Evolutionary conservation across 306 rosid genomes (phyloP), one percentile per base, ranked within the genome.

Genomic region (Canavalia gladiata): DNA sequence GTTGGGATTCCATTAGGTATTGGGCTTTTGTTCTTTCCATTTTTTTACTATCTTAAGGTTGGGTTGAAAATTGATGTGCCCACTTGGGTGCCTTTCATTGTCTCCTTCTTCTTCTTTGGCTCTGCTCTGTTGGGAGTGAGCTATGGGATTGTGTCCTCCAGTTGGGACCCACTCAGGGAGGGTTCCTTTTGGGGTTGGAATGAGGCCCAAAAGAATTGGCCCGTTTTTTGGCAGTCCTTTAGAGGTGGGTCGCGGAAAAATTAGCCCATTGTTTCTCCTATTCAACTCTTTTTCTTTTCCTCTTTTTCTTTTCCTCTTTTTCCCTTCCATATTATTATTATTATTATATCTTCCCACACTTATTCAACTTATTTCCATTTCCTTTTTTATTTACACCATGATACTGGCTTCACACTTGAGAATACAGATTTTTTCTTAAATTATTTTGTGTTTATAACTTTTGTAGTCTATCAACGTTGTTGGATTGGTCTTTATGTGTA

Each of bases 121-220:
- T 89, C 99, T 41, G 97, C 97, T 7, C 74, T 95, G n/a, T 76
- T 89, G 49, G 99, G 97, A 3, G 97, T 95, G 55, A 95, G 99
- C 81, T 95, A 95, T 84, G 99, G 97, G 77, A 95, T 93, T 84
- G 99, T 91, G 77, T 95, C 99, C 84, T 85, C 97, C 34, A 93
- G 97, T 65, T 92, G 97, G 97, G 95, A 89, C 78, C 98, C 97
- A 13, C 8, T 86, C 54, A 91, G 92, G 78, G 92, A 87, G 81
- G 97, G 94, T 0, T 85, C 95, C 3, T 73, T 91, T 47, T 74
- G 87, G 87, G 95, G 91, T 3, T 91, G 93, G 98, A 90, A 74
- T 58, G 91, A 90, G 69, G 97, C 95, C 74, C 84, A 78, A 46
- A 92, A 89, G 81, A 92, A 92, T 78, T 90, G 94, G 92, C 97